Base-by-base conservation (phyloP, 2,329 filamentous ascomycete genomes). In the Aspergillus unguis region DNA sequence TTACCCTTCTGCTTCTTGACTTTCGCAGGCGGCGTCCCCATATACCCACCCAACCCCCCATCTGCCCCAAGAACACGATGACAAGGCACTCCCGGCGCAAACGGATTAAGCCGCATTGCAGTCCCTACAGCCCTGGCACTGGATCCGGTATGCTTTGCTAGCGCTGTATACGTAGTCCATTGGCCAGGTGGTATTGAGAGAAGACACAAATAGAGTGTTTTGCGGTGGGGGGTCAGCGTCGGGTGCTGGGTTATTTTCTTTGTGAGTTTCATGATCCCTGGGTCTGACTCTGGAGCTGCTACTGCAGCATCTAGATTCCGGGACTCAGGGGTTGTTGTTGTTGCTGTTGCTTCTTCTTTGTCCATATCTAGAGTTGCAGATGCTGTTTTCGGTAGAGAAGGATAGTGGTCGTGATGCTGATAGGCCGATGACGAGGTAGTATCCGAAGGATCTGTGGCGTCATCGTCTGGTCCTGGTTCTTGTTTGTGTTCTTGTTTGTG, bases 31-130 rank as follows among this genome's bases (percentile, higher is more conserved):
- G 38, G 17, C 17, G 36, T 48, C 10, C 79, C 79, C 35, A 75
- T 73, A 60, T 81, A 82, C 8, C 79, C 79, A 11, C 79, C 78
- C 23, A 82, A 65, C 5, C 66, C 77, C 9, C 88, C 85, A 47
- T 85, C 85, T 37, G 84, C 85, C 5, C 88, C 87, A 43, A 95
- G 81, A 25, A 92, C 86, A 7, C 90, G 81, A 70, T 95, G 90
- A 61, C 90, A 95, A 1, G 90, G 90, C 4, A 92, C 86, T 32
- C 83, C 80, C 0, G 90, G 90, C 10, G 90, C 90, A 63, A 92
- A 95, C 0, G 90, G 90, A 66, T 95, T 95, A 33, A 73, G 76
- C 17, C 87, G 81, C 65, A 95, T 77, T 1, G 88, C 88, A 54
- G 88, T 90, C 11, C 89, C 89, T 4, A 94, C 83, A 0, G 89